Conservation (phyloP, 768 basidiomycete species). For the Pisolithus marmoratus region DNA sequence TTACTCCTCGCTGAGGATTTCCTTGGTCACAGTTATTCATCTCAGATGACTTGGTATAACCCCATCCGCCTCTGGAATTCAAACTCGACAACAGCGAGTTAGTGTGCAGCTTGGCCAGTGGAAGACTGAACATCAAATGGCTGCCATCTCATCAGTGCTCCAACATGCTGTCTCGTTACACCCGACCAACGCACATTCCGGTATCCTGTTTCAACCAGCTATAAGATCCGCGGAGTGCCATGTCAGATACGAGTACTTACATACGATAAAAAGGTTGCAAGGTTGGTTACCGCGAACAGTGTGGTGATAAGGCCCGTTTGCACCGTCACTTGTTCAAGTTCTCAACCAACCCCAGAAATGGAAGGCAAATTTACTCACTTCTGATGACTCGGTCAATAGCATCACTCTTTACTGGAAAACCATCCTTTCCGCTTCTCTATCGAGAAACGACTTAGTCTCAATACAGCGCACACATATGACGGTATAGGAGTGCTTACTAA, state of each 20-base stretch:
- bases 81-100: slow-evolving; percentile 38
- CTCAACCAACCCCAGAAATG: neutral
- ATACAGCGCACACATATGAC: neutral
- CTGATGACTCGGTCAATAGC: slow-evolving; percentile 38
- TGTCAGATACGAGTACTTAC: neutral
- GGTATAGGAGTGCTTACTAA: slow-evolving; percentile 24
- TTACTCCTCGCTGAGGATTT: neutral
- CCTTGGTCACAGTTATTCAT: neutral
- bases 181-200: slow-evolving; percentile 4
- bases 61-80: slow-evolving; percentile 31
- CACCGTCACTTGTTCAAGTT: slow-evolving; percentile 23
- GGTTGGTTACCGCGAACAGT: slow-evolving; percentile 23
- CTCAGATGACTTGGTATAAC: slow-evolving; percentile 4
- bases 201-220: neutral
- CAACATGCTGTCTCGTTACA: neutral
- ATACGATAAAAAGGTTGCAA: slow-evolving; percentile 13
- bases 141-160: slow-evolving; percentile 12
- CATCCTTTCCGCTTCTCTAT: slow-evolving; percentile 36
- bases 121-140: slow-evolving; percentile 35
- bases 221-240: neutral
- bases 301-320: slow-evolving; percentile 32
- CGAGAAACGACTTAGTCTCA: neutral
- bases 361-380: slow-evolving; percentile 13
- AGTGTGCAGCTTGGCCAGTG: slow-evolving; percentile 36
- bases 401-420: slow-evolving; percentile 33